Percentiles rank a stretch among this genome's conserved stretches.
These are phyloP conservation scores for Dicorynia guianensis DNA, from an alignment of 306 rosid genomes.

Conservation along the genomic window DNA sequence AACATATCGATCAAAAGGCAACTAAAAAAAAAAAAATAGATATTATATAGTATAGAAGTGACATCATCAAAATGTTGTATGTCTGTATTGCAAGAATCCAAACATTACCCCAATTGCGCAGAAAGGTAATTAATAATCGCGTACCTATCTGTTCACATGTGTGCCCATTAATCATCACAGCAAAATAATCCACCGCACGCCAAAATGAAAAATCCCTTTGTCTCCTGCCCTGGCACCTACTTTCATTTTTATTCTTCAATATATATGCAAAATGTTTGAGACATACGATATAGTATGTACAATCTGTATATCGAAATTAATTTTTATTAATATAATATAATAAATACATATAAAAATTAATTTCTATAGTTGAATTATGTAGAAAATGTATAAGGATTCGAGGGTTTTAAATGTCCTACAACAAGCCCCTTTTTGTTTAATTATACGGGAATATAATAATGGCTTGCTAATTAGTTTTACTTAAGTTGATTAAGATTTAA, in stretches of 20 bases:
- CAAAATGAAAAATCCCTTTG: slow-evolving; percentile 24
- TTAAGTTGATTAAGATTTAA: slow-evolving; percentile 7
- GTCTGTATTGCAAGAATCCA: slow-evolving; percentile 34
- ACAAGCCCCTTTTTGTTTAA: neutral
- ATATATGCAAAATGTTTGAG: too few relatives aligned
- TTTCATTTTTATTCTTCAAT: slow-evolving; percentile 35
- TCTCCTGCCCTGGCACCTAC: slow-evolving; percentile 34
- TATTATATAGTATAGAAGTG: neutral
- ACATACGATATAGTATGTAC: too few relatives aligned
- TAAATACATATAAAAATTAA: too few relatives aligned
- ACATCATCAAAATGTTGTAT: neutral
- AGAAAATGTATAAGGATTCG: too few relatives aligned
- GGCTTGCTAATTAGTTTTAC: neutral
- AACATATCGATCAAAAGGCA: neutral
- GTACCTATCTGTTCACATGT: slow-evolving; percentile 73
- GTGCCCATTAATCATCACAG: slow-evolving; percentile 59
- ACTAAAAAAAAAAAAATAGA: neutral
- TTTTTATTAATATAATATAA: too few relatives aligned
- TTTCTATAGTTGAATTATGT: too few relatives aligned
- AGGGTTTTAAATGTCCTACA: slow-evolving; percentile 6
- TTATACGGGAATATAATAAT: neutral
- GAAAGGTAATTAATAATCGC: slow-evolving; percentile 45
- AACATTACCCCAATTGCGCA: slow-evolving; percentile 47
- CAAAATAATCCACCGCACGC: slow-evolving; percentile 51
- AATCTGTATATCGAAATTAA: too few relatives aligned